Percentiles rank a stretch among this genome's conserved stretches.
These are phyloP conservation scores for Vitis rupestris DNA, from an alignment of 164 flowering plant genomes.

Conservation along the genomic window DNA sequence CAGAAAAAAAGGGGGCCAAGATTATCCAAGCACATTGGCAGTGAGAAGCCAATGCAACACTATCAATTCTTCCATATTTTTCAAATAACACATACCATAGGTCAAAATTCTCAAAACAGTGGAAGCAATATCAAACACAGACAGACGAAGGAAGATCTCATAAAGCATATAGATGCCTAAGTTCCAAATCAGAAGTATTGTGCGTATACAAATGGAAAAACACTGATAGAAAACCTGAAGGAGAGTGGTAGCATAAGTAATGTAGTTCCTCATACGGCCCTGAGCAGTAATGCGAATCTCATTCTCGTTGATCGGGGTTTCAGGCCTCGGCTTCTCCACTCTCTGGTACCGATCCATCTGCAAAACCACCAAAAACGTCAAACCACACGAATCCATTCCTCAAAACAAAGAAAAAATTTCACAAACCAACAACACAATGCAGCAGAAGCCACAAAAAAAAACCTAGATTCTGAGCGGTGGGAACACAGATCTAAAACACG, in stretches of 20 bases:
- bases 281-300: conserved; percentile 59
- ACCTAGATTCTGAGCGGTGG: not conserved
- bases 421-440: too few species aligned
- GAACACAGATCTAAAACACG: conserved; percentile 7
- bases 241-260: conserved; percentile 50
- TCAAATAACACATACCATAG: too few species aligned
- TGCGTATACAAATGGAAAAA: not conserved
- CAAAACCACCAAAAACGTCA: not conserved
- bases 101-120: too few species aligned
- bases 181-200: too few species aligned
- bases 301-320: conserved; percentile 47
- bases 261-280: conserved; percentile 57
- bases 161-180: too few species aligned
- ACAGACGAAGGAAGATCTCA: too few species aligned
- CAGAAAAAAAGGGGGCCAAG: too few species aligned
- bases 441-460: not conserved
- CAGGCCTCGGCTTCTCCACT: conserved; percentile 48
- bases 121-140: too few species aligned
- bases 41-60: too few species aligned
- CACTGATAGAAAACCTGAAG: conserved; percentile 35
- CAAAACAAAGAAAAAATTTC: not conserved
- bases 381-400: not conserved
- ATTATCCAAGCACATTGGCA: too few species aligned
- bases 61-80: too few species aligned
- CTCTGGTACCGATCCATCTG: conserved; percentile 59